Percentiles rank a stretch among this genome's conserved stretches.
Conservation (phyloP, 192 early-diverging fungal species). For the Phlyctochytrium planicorne region DNA sequence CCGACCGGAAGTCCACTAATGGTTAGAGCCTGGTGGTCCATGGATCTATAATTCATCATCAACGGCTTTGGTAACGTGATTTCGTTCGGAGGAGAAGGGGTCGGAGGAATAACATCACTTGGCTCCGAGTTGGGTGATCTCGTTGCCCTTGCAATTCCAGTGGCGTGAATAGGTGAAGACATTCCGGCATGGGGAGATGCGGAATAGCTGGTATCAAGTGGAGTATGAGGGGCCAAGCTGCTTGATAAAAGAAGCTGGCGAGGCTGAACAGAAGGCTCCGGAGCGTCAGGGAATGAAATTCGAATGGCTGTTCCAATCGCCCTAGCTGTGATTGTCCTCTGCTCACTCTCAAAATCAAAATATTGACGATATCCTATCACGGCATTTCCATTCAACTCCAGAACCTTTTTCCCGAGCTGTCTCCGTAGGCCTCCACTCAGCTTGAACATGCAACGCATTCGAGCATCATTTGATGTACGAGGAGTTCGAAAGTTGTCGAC, state of each 20-base stretch:
- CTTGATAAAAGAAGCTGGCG: neutral
- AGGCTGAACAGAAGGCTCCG: neutral
- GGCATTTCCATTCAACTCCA: slow-evolving; percentile 74
- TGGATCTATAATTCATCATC: slow-evolving; percentile 16
- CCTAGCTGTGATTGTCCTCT: slow-evolving; percentile 68
- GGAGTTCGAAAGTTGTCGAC: slow-evolving; percentile 78
- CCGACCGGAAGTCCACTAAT: slow-evolving; percentile 52
- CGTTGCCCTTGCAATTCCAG: neutral
- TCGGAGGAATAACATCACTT: neutral
- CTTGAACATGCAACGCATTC: slow-evolving; percentile 67
- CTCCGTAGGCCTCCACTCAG: slow-evolving; percentile 69
- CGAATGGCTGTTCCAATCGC: slow-evolving; percentile 75
- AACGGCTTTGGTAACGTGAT: slow-evolving; percentile 1
- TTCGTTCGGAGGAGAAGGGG: slow-evolving; percentile 7
- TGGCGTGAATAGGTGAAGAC: neutral
- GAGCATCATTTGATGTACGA: slow-evolving; percentile 73
- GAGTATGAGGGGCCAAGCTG: neutral
- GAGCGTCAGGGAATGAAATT: slow-evolving; percentile 41
- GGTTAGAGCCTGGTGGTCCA: slow-evolving; percentile 46
- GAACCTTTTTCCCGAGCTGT: slow-evolving; percentile 70
- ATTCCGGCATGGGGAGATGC: neutral
- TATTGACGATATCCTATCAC: slow-evolving; percentile 71
- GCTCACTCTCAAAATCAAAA: slow-evolving; percentile 75
- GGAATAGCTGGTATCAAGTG: neutral
- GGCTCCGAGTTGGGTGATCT: slow-evolving; percentile 8